Evolutionary conservation across 75 land plant genomes (phyloP).

Genomic region (Sequoia sempervirens): DNA sequence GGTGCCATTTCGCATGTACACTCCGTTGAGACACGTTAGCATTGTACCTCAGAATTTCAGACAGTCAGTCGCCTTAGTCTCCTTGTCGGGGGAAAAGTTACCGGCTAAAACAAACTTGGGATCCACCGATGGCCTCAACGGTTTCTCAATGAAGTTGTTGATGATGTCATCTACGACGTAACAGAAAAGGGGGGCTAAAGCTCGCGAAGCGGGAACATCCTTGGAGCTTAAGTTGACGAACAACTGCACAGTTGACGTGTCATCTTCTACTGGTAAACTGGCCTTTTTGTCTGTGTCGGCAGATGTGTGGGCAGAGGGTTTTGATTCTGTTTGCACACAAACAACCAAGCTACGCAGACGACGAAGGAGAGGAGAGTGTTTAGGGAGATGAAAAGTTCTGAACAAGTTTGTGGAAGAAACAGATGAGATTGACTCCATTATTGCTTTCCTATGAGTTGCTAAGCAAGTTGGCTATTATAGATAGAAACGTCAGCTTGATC

Average conservation of each 20-base stretch:
- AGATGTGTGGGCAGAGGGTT: background rate
- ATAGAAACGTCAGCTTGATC: too few relatives aligned
- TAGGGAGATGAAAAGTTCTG: background rate
- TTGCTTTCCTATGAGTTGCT: too few relatives aligned
- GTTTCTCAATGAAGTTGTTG: slow-evolving; percentile 36
- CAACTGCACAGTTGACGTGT: background rate
- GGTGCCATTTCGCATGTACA: slow-evolving; percentile 85
- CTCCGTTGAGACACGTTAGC: slow-evolving; percentile 56
- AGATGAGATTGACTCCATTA: background rate
- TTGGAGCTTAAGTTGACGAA: background rate
- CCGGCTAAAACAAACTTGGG: slow-evolving; percentile 45
- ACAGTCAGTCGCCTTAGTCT: slow-evolving; percentile 44
- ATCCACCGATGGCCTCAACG: slow-evolving; percentile 32
- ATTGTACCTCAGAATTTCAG: slow-evolving; percentile 25
- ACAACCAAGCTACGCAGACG: background rate
- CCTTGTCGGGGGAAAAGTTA: slow-evolving; percentile 65
- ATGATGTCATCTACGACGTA: slow-evolving; percentile 49
- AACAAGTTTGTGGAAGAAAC: too few relatives aligned
- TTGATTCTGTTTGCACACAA: background rate
- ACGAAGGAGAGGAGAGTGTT: background rate
- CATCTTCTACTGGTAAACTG: too few relatives aligned
- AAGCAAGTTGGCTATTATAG: too few relatives aligned
- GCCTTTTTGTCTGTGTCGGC: background rate
- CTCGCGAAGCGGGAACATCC: background rate
- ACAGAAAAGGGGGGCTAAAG: background rate